Conservation (phyloP, 495 filamentous ascomycete genomes). For the Penicillium verhagenii region DNA sequence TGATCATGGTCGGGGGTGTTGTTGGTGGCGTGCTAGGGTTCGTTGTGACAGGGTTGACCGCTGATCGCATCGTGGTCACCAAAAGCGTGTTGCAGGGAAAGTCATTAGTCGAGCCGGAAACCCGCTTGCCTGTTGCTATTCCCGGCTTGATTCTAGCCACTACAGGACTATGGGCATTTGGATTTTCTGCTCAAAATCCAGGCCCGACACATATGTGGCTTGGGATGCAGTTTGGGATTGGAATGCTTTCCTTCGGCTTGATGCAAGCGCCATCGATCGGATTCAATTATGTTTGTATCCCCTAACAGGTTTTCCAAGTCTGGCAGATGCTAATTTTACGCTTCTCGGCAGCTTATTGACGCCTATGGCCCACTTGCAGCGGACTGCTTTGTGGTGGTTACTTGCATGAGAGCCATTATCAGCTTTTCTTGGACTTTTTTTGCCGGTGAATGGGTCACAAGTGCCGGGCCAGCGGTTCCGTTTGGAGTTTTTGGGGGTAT, state of each 20-base stretch:
- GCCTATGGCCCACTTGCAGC: conserved; percentile 8
- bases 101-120: conserved; percentile 12
- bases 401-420: conserved; percentile 19
- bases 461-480: conserved; percentile 13
- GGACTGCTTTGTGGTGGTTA: conserved; percentile 20
- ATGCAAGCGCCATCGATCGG: background rate
- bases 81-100: conserved; percentile 9
- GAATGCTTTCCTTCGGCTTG: background rate
- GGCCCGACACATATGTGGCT: background rate
- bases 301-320: too few species aligned
- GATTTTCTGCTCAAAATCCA: conserved; percentile 12
- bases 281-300: background rate
- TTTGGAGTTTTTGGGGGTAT: conserved; percentile 20
- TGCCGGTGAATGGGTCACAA: conserved; percentile 15
- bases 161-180: conserved; percentile 16
- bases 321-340: too few species aligned
- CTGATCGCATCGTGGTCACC: conserved; percentile 12
- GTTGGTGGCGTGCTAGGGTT: conserved; percentile 3
- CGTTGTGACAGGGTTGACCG: conserved; percentile 3
- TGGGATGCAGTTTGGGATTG: background rate
- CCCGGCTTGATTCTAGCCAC: conserved; percentile 18
- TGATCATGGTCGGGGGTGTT: background rate
- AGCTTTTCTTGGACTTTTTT: conserved; percentile 22
- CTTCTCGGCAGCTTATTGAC: conserved; percentile 17
- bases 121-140: conserved; percentile 13